Evolutionary conservation across 805 yeast species (phyloP), one percentile per base, ranked within the genome.

Genomic region (Wickerhamiella parazyma): DNA sequence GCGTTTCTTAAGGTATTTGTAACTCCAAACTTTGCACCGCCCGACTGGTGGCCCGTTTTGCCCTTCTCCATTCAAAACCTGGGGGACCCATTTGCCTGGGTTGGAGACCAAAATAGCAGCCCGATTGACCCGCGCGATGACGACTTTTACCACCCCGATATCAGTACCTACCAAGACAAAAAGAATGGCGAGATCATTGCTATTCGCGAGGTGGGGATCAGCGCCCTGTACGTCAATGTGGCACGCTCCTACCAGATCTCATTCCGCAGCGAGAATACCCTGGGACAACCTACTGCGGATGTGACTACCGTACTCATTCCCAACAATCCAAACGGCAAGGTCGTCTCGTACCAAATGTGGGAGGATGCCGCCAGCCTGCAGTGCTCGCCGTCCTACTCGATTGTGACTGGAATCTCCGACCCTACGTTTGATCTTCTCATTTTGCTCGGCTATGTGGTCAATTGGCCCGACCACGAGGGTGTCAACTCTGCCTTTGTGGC

Each of bases 1-100:
- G 60, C 52, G 50, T 60, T 51, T 48, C 47, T 54, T 50, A 48
- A 57, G 51, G 38, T 51, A 36, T 53, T 60, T 36, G 54, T 53
- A 5, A 33, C 26, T n/a, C 46, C 40, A 14, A 39, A 31, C 20
- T 44, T 21, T 38, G 38, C 21, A 4, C 39, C 41, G 36, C 46
- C 35, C 28, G 14, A 20, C 18, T 35, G 40, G 42, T 21, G 33
- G 33, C 36, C 40, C 19, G 26, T 36, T 14, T 14, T 45, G 16
- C 36, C 40, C 24, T 16, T 45, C 25, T n/a, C 12, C 3, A 22
- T 38, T 12, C 24, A 22, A 26, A 34, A 29, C 26, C 33, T 41
- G 4, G 36, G 34, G 14, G 45, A 42, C 38, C 45, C 45, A 11
- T 16, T 36, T 4, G 14, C 42, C 24, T 42, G 45, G 45, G 38